Evolutionary conservation across 495 filamentous ascomycete genomes (phyloP), one percentile per base, ranked within the genome.

Genomic region (Hypoxylon fragiforme): DNA sequence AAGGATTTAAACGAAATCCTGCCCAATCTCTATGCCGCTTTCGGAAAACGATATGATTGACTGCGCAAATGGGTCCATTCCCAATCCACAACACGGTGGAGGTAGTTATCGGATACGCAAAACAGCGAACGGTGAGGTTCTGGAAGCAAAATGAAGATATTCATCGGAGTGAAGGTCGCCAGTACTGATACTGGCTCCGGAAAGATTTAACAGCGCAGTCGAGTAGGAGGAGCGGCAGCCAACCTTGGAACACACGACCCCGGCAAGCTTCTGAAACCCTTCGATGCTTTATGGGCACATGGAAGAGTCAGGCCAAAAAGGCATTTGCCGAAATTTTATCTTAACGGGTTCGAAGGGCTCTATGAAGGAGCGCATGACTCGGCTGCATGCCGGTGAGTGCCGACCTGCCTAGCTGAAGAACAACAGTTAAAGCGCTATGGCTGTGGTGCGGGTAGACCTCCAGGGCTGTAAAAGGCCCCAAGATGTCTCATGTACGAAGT

Each of bases 141-240:
- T 64, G 65, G 45, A 65, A 57, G 13, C 30, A 43, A 31, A 56
- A 69, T 45, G 41, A 54, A 2, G 50, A 47, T 12, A 61, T 63
- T 36, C 36, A 63, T 37, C 71, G 65, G 64, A n/a, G 24, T 73
- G 8, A 70, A 74, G 34, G 66, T 71, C 41, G 65, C 64, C 1
- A 70, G 75, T 50, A 66, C 58, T 9, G 66, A 75, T 20, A 65
- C 68, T 12, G 61, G 65, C 5, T n/a, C n/a, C n/a, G n/a, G n/a
- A n/a, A n/a, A 59, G 64, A 7, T 63, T 72, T 19, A 42, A 69
- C 19, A 70, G 65, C 7, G 67, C 41, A 32, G 71, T 67, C 3
- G 32, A 60, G 40, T 77, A 71, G 72, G 64, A 65, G 35, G 64
- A 71, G 22, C 66, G 61, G n/a, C n/a, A n/a, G n/a, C n/a, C n/a